Percentiles rank a stretch among this genome's conserved stretches.
These are phyloP conservation scores for Cladosporium oxysporum DNA, from an alignment of 2,329 filamentous ascomycete species.

Conservation along the genomic window DNA sequence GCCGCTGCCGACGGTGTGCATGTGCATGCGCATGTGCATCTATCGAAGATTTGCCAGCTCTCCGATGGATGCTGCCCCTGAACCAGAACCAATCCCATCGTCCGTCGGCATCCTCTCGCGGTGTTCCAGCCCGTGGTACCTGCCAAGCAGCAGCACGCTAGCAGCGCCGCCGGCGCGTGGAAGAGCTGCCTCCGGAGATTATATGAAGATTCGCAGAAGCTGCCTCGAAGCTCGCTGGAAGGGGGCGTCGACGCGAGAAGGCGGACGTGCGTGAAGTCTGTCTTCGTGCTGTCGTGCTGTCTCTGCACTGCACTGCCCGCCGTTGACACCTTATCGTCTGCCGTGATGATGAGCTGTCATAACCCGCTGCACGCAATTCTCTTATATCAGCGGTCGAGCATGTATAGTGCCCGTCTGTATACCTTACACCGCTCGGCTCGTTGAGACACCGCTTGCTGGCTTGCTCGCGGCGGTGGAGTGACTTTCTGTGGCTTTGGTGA, in stretches of 20 bases:
- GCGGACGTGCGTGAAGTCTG: not conserved
- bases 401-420: conserved; percentile 1
- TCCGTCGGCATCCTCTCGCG: not conserved
- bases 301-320: not conserved
- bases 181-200: conserved; percentile 4
- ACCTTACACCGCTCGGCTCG: conserved; percentile 7
- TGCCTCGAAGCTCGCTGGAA: not conserved
- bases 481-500: not conserved
- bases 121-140: conserved; percentile 1
- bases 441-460: not conserved
- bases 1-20: not conserved
- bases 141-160: conserved; percentile 7
- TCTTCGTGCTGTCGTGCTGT: not conserved
- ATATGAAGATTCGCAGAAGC: conserved; percentile 3
- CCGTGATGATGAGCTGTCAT: not conserved
- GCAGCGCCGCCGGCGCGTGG: not conserved
- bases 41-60: not conserved
- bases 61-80: not conserved
- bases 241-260: not conserved
- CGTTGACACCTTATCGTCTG: not conserved
- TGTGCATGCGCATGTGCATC: too few relatives aligned
- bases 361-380: not conserved
- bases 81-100: conserved; percentile 1
- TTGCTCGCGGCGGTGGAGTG: not conserved
- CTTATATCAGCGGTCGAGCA: conserved; percentile 9